phyloP scores from a whole-genome alignment of 2,329 filamentous ascomycete species.

The Claviceps cyperi region DNA sequence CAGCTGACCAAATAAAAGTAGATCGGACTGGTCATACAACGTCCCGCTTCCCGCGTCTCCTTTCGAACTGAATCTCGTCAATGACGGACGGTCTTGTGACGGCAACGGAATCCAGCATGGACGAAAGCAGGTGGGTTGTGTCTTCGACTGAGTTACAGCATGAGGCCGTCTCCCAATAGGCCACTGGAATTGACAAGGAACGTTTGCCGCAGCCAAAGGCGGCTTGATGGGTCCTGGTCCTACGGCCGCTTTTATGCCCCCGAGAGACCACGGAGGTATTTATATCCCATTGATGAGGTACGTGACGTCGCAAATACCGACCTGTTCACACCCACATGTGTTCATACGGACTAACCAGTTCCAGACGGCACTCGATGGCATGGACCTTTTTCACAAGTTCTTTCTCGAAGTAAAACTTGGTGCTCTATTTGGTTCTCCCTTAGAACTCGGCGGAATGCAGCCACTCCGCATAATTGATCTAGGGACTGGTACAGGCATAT shows the following conservation, averaged over 20 bases:
- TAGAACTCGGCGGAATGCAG: slow-evolving; percentile 8
- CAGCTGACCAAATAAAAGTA: not conserved
- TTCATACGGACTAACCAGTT: not conserved
- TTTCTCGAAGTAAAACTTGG: slow-evolving; percentile 49
- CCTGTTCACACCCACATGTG: not conserved
- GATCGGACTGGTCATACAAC: not conserved
- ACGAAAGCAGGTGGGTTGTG: not conserved
- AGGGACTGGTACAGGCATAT: slow-evolving; percentile 81
- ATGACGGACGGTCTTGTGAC: not conserved
- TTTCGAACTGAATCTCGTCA: not conserved
- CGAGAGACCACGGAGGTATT: slow-evolving; percentile 53
- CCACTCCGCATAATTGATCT: slow-evolving; percentile 42
- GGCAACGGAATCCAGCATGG: not conserved
- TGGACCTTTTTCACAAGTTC: slow-evolving; percentile 72
- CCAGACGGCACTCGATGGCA: slow-evolving; percentile 57
- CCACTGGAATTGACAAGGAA: not conserved
- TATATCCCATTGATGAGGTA: slow-evolving; percentile 67
- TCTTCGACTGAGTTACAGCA: too few relatives aligned
- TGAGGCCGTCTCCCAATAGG: not conserved
- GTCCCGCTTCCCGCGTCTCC: not conserved
- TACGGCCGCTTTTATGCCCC: slow-evolving; percentile 58
- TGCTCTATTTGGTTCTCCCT: slow-evolving; percentile 10
- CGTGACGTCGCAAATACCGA: slow-evolving; percentile 10
- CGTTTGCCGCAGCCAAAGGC: not conserved
- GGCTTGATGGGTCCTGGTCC: slow-evolving; percentile 27